Evolutionary conservation across 2,329 filamentous ascomycete genomes (phyloP).

Genomic region (Apiospora koreana): DNA sequence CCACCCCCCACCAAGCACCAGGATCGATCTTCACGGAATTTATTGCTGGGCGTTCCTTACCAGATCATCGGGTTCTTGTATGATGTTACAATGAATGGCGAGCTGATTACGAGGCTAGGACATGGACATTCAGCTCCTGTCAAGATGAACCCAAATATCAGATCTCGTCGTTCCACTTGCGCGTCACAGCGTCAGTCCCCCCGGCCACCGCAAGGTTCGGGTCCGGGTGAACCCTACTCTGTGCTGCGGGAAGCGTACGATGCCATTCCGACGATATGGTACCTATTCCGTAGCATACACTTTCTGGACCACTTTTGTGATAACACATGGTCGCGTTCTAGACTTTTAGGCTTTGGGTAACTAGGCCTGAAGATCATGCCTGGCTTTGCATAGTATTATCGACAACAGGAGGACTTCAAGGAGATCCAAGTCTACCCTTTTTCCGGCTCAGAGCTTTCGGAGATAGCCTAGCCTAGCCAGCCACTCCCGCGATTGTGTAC

Average conservation of each 20-base stretch:
- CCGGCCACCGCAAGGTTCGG: neutral
- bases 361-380: neutral
- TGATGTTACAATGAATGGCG: neutral
- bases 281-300: neutral
- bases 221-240: neutral
- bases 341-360: neutral
- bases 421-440: neutral
- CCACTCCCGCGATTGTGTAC: neutral
- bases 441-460: neutral
- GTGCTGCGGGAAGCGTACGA: neutral
- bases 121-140: neutral
- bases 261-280: constrained; percentile 2
- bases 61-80: neutral
- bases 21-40: too few species aligned
- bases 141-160: neutral
- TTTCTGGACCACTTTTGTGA: neutral
- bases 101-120: neutral
- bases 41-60: neutral
- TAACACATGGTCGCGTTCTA: neutral
- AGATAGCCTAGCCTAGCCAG: neutral
- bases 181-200: neutral
- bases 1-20: neutral
- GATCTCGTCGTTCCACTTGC: neutral
- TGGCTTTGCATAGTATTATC: neutral
- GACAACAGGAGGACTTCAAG: neutral